A percentile compares a stretch with the other conserved stretches of the same genome.
Evolutionary conservation across 148 eudicot species (phyloP).

Genomic region (Gaultheria prostrata): DNA sequence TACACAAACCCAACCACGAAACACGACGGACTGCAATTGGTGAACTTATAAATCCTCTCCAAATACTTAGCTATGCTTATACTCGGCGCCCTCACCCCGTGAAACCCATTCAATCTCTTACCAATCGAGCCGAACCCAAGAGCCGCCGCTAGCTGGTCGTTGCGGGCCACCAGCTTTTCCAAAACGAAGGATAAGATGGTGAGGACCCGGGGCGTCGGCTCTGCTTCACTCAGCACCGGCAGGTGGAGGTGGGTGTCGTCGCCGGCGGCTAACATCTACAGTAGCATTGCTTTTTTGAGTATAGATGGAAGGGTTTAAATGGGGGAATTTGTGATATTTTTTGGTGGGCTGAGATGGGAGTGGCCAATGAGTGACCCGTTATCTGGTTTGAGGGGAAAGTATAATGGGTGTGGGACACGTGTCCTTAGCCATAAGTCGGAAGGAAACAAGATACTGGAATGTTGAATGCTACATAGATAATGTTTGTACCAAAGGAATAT

Average conservation of each 20-base stretch:
- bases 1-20: slow-evolving; percentile 88
- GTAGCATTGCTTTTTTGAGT: slow-evolving; percentile 8
- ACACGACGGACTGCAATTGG: slow-evolving; percentile 86
- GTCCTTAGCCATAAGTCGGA: background rate
- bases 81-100: slow-evolving; percentile 76
- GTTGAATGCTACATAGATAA: background rate
- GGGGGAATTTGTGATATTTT: background rate
- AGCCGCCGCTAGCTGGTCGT: slow-evolving; percentile 40
- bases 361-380: background rate
- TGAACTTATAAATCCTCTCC: slow-evolving; percentile 85
- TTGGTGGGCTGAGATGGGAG: background rate
- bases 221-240: slow-evolving; percentile 30
- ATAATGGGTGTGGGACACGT: slow-evolving; percentile 21
- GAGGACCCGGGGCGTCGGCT: slow-evolving; percentile 55
- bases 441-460: background rate
- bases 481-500: background rate
- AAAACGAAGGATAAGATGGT: slow-evolving; percentile 52
- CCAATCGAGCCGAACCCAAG: slow-evolving; percentile 20
- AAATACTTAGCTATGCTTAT: slow-evolving; percentile 76
- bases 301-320: background rate
- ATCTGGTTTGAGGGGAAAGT: slow-evolving; percentile 22
- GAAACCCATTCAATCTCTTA: slow-evolving; percentile 58
- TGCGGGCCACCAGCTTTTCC: slow-evolving; percentile 70
- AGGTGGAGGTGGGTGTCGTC: slow-evolving; percentile 15
- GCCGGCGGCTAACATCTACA: slow-evolving; percentile 32